phyloP scores from a whole-genome alignment of 1,284 basidiomycete genomes.

The Naganishia albida region DNA sequence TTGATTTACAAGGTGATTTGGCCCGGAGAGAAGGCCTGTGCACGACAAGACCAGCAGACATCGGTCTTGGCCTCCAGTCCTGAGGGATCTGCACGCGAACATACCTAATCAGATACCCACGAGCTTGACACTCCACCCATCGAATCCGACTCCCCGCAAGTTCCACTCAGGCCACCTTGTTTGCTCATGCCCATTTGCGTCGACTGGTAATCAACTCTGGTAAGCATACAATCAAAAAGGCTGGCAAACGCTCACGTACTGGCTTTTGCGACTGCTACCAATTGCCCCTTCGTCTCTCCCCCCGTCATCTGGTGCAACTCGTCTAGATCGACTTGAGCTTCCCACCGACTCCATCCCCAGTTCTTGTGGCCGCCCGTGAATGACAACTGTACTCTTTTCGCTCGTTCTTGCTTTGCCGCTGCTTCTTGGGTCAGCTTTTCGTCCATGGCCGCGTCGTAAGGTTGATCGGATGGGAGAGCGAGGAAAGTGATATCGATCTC shows the following conservation, averaged over 20 bases:
- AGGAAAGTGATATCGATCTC: conserved; percentile 12
- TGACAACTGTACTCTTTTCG: not conserved
- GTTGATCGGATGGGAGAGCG: not conserved
- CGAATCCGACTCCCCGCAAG: conserved; percentile 28
- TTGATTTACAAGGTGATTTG: no score
- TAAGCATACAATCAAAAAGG: not conserved
- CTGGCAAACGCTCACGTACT: no score
- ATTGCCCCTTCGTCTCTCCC: not conserved
- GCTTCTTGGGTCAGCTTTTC: conserved; percentile 17
- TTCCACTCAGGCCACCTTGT: conserved; percentile 30
- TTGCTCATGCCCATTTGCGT: conserved; percentile 24
- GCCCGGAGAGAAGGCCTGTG: no score
- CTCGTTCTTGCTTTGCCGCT: not conserved
- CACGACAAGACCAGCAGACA: no score
- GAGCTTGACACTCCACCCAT: conserved; percentile 27
- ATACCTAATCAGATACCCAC: not conserved
- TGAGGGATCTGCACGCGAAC: no score
- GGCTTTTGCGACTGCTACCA: conserved; percentile 27
- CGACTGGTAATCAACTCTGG: no score
- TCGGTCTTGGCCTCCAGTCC: no score
- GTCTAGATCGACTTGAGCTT: not conserved
- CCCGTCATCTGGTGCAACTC: conserved; percentile 1
- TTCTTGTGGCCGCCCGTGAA: conserved; percentile 5
- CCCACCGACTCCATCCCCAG: conserved; percentile 28
- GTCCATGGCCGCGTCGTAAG: conserved; percentile 4